These are phyloP conservation scores for Eudorina sp. DNA, from an alignment of 139 green algal genomes.

Conservation along the genomic window DNA sequence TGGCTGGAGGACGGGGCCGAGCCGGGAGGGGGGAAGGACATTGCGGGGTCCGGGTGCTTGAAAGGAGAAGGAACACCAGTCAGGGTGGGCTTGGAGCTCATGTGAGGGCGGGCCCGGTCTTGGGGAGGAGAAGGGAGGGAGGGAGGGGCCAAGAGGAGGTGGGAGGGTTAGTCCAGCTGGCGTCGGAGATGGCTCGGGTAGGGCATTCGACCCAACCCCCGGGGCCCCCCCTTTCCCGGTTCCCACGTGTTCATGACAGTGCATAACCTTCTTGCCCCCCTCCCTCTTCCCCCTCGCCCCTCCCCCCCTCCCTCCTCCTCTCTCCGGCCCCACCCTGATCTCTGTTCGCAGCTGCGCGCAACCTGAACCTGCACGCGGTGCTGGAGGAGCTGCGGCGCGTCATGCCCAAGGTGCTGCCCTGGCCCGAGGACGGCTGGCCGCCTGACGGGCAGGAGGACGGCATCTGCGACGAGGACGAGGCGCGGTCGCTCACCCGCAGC, in stretches of 20 bases:
- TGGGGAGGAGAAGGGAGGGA: too few relatives aligned
- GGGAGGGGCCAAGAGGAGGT: too few relatives aligned
- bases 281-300: not conserved
- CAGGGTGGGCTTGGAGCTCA: too few relatives aligned
- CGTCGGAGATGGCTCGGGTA: too few relatives aligned
- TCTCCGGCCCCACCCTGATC: not conserved
- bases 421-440: constrained; percentile 37
- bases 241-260: too few relatives aligned
- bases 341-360: constrained; percentile 38
- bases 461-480: not conserved
- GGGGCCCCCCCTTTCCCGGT: too few relatives aligned
- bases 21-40: too few relatives aligned
- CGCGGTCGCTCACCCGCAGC: not conserved
- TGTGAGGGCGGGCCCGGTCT: too few relatives aligned
- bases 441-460: not conserved
- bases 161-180: too few relatives aligned
- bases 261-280: not conserved
- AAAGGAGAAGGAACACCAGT: too few relatives aligned
- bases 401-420: constrained; percentile 31
- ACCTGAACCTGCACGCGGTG: not conserved
- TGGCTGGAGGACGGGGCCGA: not conserved
- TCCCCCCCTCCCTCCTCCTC: not conserved
- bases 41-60: too few relatives aligned
- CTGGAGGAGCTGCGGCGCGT: constrained; percentile 1
- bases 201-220: too few relatives aligned